A percentile compares a stretch with the other conserved stretches of the same genome.
These are phyloP conservation scores for Lepiota brunneoincarnata DNA, from an alignment of 768 basidiomycete species.

Conservation along the genomic window DNA sequence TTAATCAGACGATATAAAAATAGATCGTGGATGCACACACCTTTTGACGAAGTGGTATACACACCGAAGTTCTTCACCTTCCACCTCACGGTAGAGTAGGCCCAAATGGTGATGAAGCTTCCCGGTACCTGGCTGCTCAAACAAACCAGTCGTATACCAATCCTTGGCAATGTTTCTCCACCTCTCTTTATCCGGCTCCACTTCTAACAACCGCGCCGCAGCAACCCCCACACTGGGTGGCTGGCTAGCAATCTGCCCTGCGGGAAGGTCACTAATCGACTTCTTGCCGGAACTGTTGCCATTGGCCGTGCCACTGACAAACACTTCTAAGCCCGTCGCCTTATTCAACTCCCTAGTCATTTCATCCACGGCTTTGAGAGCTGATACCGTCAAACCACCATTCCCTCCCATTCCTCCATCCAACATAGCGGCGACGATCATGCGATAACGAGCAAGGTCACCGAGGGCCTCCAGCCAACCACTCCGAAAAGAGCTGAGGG, in stretches of 20 bases:
- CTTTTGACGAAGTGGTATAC: conserved; percentile 96
- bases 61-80: conserved; percentile 76
- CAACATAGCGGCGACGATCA: conserved; percentile 91
- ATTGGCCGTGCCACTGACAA: conserved; percentile 19
- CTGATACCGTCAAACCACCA: conserved; percentile 43
- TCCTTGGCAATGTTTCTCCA: conserved; percentile 89
- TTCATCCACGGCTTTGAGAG: conserved; percentile 49
- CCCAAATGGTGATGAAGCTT: conserved; percentile 95
- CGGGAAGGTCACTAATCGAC: conserved; percentile 47
- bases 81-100: conserved; percentile 78
- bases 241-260: conserved; percentile 59
- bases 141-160: conserved; percentile 89
- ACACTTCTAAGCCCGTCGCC: conserved; percentile 14
- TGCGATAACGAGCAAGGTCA: conserved; percentile 91
- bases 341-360: conserved; percentile 31
- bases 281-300: conserved; percentile 19
- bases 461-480: conserved; percentile 97
- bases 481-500: conserved; percentile 63
- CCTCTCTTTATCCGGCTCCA: conserved; percentile 88
- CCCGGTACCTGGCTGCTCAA: conserved; percentile 90
- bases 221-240: conserved; percentile 81
- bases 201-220: conserved; percentile 77
- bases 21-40: conserved; percentile 39
- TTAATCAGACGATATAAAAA: conserved; percentile 9
- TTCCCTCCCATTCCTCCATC: conserved; percentile 40